phyloP scores from a whole-genome alignment of 306 rosid genomes.

The Neltuma alba region DNA sequence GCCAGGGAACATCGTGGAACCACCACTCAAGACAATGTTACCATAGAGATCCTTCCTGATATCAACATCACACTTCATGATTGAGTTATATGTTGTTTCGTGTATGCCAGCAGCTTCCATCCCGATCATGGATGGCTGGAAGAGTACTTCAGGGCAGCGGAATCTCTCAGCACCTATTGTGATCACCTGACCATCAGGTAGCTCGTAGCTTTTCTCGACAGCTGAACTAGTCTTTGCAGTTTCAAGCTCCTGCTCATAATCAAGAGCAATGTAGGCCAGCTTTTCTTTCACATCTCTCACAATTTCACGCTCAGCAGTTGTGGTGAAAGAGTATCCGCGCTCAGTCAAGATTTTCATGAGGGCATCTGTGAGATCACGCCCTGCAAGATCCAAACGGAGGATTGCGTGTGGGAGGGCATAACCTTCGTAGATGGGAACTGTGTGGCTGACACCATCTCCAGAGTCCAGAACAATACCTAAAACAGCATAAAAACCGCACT shows the following conservation, averaged over 20 bases:
- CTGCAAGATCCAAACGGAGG: slow-evolving; percentile 81
- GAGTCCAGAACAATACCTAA: slow-evolving; percentile 59
- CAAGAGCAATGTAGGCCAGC: slow-evolving; percentile 75
- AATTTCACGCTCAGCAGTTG: slow-evolving; percentile 84
- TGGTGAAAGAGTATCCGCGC: slow-evolving; percentile 85
- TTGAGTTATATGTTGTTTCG: slow-evolving; percentile 55
- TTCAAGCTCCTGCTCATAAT: slow-evolving; percentile 77
- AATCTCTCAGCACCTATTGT: slow-evolving; percentile 58
- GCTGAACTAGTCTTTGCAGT: slow-evolving; percentile 77
- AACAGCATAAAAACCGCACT: slow-evolving; percentile 8
- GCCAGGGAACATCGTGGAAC: slow-evolving; percentile 63
- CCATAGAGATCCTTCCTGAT: slow-evolving; percentile 63
- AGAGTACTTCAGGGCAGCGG: slow-evolving; percentile 59
- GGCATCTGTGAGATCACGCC: slow-evolving; percentile 83
- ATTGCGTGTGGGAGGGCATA: slow-evolving; percentile 61
- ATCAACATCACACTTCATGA: slow-evolving; percentile 62
- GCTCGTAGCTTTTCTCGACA: slow-evolving; percentile 80
- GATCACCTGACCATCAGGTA: slow-evolving; percentile 61
- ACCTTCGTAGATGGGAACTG: slow-evolving; percentile 56
- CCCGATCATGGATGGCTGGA: slow-evolving; percentile 63
- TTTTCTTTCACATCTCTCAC: slow-evolving; percentile 75
- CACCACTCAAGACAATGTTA: slow-evolving; percentile 64
- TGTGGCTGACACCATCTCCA: slow-evolving; percentile 59
- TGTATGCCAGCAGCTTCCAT: slow-evolving; percentile 61
- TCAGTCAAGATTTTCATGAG: slow-evolving; percentile 81